Evolutionary conservation across 805 yeast genomes (phyloP), one percentile per base, ranked within the genome.

Genomic region (Pichia deserticola): DNA sequence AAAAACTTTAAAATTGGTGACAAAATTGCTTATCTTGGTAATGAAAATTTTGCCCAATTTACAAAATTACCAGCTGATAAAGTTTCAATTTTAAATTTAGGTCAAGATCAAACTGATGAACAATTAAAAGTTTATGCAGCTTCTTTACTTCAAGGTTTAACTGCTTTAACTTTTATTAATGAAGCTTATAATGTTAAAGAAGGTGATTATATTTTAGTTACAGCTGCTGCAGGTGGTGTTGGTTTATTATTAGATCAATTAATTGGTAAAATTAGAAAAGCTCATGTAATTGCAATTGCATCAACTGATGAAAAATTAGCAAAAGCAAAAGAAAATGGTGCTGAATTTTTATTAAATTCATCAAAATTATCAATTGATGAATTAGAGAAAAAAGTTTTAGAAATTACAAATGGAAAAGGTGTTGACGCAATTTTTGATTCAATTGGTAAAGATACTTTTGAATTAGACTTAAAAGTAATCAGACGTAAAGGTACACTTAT

Each of bases 191-290:
- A 73, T 1, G 85, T 87, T 38, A 63, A 86, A 57, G 70, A 76
- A 62, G 90, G 81, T 47, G 97, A 92, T 51, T 75, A 67, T 57
- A 76, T 86, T 41, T 72, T 90, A 43, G 82, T 88, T 29, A 88
- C 89, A 71, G 97, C 97, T 5, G 96, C 96, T 7, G 97, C 97
- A 3, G 98, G 97, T 42, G 97, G 97, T 50, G 92, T 87, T 45
- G 98, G 98, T 5, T 74, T 78, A 46, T 57, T 87, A 20, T 69
- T 89, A 48, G 71, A 74, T 45, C 96, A 89, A 64, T 69, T 89
- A 66, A 66, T 84, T 45, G 65, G 73, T 33, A 60, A 67, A 28
- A 28, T 54, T 33, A 72, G 70, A 44, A 95, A 96, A 25, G 97
- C 89, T 5, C 82, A 78, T 54, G 89, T 82, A 42, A 89, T 90